Evolutionary conservation across 441 rosid species (phyloP), one percentile per base, ranked within the genome.

Genomic region (Breynia disticha): DNA sequence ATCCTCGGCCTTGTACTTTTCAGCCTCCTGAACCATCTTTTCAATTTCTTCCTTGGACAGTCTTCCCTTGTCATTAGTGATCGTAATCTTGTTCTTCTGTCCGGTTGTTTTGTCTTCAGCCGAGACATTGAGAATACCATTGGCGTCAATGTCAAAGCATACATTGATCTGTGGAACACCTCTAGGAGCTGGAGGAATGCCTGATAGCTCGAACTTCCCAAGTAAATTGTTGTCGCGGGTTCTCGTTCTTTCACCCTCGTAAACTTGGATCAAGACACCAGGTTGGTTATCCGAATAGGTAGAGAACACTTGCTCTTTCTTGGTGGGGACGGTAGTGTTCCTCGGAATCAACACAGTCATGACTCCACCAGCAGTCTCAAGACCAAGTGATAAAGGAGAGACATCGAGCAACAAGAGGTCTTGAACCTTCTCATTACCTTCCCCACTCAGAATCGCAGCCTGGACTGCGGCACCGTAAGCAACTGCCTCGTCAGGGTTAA

Each of bases 21-120:
- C 87, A 0, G 87, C 87, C 52, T 81, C 87, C 54, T 81, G 75
- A 16, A 81, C 79, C 87, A 76, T 81, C 72, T 81, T 67, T 64
- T 76, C 78, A 42, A 76, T 72, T 66, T 72, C 77, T 19, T 76
- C 80, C 61, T 76, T 76, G n/a, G 87, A 81, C 1, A 81, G 66
- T 56, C 87, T 68, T 11, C 84, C 87, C 79, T 81, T 81, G 71
- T 81, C 84, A 19, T 74, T 81, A 11, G 84, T 81, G 54, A 81
- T 79, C 35, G 84, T 79, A 46, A 81, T 81, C 68, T 81, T 81
- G 63, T 79, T 79, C 82, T 81, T 81, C 69, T 81, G 87, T 15
- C 87, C 79, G 0, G 87, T 72, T 28, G 87, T 81, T 57, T 81
- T 81, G 66, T 81, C 87, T 64, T 81, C 87, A 0, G 87, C 87